These are phyloP conservation scores for Chlamydomonas reinhardtii DNA, from an alignment of 163 green algal species.

Conservation along the genomic window DNA sequence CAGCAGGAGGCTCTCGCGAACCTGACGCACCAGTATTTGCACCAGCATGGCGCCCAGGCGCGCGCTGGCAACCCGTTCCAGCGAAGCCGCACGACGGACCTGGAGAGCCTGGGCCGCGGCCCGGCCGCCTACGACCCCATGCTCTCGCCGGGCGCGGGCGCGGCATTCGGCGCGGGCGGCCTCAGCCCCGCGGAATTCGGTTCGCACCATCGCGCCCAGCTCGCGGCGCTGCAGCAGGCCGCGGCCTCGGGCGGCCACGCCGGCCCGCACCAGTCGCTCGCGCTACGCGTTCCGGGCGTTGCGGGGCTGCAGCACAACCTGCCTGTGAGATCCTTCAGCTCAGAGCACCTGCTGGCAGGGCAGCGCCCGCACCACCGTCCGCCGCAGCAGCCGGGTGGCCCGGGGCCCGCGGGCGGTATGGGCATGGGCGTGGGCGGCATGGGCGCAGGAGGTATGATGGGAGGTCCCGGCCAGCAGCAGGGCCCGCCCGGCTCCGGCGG, in stretches of 20 bases:
- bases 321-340: slow-evolving; percentile 44
- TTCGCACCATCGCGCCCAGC: background rate
- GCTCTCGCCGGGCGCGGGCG: too few species aligned
- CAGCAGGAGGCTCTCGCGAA: slow-evolving; percentile 40
- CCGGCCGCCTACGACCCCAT: background rate
- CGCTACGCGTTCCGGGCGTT: slow-evolving; percentile 15
- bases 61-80: slow-evolving; percentile 15
- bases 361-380: background rate
- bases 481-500: background rate
- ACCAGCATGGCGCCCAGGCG: background rate
- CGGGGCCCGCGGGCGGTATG: too few species aligned
- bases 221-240: background rate
- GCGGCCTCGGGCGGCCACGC: background rate
- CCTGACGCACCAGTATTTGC: slow-evolving; percentile 25
- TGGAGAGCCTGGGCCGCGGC: slow-evolving; percentile 2
- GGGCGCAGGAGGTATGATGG: background rate
- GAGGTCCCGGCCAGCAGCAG: background rate
- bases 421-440: too few species aligned
- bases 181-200: background rate
- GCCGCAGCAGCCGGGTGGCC: background rate
- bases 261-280: background rate
- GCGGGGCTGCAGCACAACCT: slow-evolving; percentile 33
- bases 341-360: slow-evolving; percentile 33
- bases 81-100: slow-evolving; percentile 35
- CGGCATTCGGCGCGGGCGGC: background rate